Conservation (phyloP, 1,139 yeast species). For the Blastobotrys aristatus region DNA sequence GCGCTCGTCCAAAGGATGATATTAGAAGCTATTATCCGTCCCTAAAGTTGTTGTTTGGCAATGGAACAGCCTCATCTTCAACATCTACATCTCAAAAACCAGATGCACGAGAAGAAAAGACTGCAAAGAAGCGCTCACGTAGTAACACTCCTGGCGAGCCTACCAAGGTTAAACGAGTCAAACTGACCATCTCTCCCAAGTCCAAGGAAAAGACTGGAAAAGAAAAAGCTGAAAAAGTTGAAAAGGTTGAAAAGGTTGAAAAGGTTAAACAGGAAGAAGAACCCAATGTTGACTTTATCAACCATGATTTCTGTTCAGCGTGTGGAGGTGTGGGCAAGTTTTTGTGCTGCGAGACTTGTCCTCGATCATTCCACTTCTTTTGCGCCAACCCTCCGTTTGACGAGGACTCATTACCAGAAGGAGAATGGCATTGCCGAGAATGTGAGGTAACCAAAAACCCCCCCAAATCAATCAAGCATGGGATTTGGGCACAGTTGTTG, state of each 20-base stretch:
- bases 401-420: conserved; percentile 70
- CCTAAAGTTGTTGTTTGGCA: neutral
- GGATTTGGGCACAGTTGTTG: conserved; percentile 59
- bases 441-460: conserved; percentile 43
- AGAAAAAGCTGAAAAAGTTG: neutral
- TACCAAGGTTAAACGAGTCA: conserved; percentile 3
- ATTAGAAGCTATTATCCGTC: conserved; percentile 6
- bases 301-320: conserved; percentile 83
- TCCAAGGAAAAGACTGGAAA: neutral
- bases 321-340: conserved; percentile 89
- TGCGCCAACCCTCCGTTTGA: conserved; percentile 91
- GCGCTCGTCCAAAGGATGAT: conserved; percentile 1
- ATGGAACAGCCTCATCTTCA: neutral
- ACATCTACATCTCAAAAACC: too few relatives aligned
- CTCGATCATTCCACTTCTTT: conserved; percentile 82
- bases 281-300: conserved; percentile 28
- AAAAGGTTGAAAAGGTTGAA: neutral
- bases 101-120: too few relatives aligned
- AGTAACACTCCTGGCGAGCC: conserved; percentile 4
- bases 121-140: conserved; percentile 4
- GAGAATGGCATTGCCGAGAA: conserved; percentile 83
- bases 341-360: conserved; percentile 91
- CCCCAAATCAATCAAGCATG: conserved; percentile 31
- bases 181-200: conserved; percentile 6
- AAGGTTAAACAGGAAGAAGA: neutral